These are phyloP conservation scores for Cordyceps militaris DNA, from an alignment of 2,329 filamentous ascomycete species.

Conservation along the genomic window DNA sequence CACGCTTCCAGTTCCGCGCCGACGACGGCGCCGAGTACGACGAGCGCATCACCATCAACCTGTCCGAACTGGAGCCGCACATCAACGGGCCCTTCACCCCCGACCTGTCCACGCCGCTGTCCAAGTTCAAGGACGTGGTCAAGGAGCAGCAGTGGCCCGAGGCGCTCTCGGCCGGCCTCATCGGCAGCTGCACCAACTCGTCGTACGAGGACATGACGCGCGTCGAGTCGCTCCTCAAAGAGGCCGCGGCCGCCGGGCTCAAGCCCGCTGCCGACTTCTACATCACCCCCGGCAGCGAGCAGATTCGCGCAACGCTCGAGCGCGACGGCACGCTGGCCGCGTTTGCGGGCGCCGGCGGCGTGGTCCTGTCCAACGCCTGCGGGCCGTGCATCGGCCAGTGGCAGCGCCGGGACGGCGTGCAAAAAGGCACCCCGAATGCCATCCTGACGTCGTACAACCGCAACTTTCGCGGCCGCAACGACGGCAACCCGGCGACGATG, in stretches of 20 bases:
- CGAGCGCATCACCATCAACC: conserved; percentile 81
- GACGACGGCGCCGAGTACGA: conserved; percentile 84
- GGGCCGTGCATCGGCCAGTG: conserved; percentile 93
- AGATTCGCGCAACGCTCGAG: conserved; percentile 90
- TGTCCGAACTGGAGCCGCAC: conserved; percentile 85
- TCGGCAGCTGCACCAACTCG: conserved; percentile 97
- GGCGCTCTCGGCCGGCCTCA: conserved; percentile 84
- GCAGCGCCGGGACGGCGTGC: conserved; percentile 79
- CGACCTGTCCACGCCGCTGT: conserved; percentile 87
- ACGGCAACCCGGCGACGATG: conserved; percentile 94
- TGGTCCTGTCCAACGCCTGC: conserved; percentile 90
- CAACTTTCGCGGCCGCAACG: conserved; percentile 95
- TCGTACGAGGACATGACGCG: conserved; percentile 99
- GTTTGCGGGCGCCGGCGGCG: conserved; percentile 79
- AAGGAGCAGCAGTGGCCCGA: conserved; percentile 83
- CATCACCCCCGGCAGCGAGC: conserved; percentile 92
- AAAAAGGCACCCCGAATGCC: conserved; percentile 82
- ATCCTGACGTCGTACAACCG: conserved; percentile 98
- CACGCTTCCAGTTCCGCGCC: conserved; percentile 60
- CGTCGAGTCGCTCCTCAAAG: conserved; percentile 85
- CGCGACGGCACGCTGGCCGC: conserved; percentile 81
- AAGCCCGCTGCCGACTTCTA: conserved; percentile 89
- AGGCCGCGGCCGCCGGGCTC: conserved; percentile 81
- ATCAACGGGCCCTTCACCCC: conserved; percentile 97
- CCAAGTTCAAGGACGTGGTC: conserved; percentile 79